These are phyloP conservation scores for Verbena officinalis DNA, from an alignment of 257 asterid genomes.

Conservation along the genomic window DNA sequence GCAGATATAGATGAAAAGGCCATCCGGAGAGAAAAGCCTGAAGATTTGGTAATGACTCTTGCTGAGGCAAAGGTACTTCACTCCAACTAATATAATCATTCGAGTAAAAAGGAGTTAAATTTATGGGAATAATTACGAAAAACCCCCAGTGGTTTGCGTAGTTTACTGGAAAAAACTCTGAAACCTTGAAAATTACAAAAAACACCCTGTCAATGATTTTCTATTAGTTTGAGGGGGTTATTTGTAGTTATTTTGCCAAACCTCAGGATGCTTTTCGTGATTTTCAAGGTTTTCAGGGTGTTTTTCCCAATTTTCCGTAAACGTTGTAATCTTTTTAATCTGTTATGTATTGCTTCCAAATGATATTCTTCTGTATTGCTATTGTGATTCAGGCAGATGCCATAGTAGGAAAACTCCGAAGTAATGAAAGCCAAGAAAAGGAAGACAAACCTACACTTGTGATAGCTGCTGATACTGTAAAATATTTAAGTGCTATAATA, in stretches of 20 bases:
- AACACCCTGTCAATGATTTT: too few relatives aligned
- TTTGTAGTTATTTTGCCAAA: too few relatives aligned
- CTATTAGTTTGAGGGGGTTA: too few relatives aligned
- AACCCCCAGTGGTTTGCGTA: too few relatives aligned
- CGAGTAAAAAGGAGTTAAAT: not conserved
- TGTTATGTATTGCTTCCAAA: constrained; percentile 9
- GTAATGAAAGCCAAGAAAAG: constrained; percentile 45
- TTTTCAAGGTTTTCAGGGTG: too few relatives aligned
- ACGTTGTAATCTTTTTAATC: constrained; percentile 16
- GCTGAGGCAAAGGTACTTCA: constrained; percentile 84
- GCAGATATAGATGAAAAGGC: constrained; percentile 97
- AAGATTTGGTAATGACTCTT: constrained; percentile 88
- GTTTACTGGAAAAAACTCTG: too few relatives aligned
- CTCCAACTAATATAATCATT: not conserved
- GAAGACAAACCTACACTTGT: constrained; percentile 59
- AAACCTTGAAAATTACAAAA: too few relatives aligned
- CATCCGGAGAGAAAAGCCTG: constrained; percentile 82
- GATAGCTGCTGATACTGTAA: constrained; percentile 85
- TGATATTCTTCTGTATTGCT: constrained; percentile 26
- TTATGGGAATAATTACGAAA: too few relatives aligned
- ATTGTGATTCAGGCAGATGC: constrained; percentile 78
- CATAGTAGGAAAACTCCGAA: constrained; percentile 57
- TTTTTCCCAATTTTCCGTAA: too few relatives aligned
- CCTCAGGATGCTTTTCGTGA: too few relatives aligned
- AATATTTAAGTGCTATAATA: not conserved